Evolutionary conservation across 1,284 basidiomycete genomes (phyloP).

Genomic region (Boletus nobilissimus): DNA sequence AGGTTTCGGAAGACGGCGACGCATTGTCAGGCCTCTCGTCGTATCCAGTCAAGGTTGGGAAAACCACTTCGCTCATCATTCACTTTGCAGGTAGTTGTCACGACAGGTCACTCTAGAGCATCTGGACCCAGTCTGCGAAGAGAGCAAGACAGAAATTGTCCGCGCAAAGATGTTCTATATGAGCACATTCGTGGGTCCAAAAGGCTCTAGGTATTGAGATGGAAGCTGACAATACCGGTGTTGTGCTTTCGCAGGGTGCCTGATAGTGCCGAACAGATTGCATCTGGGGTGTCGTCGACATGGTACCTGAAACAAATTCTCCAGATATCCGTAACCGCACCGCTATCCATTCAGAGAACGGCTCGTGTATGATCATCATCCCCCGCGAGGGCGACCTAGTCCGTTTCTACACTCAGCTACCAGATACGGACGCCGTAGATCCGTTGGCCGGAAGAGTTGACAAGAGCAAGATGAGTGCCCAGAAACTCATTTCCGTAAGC

Average conservation of each 20-base stretch:
- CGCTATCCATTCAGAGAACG: constrained; percentile 68
- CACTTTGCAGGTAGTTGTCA: neutral
- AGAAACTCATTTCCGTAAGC: constrained; percentile 68
- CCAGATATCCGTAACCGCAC: constrained; percentile 81
- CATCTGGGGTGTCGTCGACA: constrained; percentile 51
- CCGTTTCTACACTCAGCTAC: constrained; percentile 80
- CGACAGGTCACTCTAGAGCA: constrained; percentile 55
- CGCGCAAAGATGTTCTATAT: constrained; percentile 51
- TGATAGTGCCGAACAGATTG: neutral
- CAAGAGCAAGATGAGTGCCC: constrained; percentile 66
- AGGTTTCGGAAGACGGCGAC: constrained; percentile 44
- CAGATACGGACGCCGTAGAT: constrained; percentile 60
- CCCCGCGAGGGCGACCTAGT: constrained; percentile 79
- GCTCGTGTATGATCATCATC: constrained; percentile 74
- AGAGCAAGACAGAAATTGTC: constrained; percentile 33
- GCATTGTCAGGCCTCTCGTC: constrained; percentile 56
- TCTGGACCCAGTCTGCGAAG: constrained; percentile 40
- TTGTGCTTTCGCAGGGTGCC: neutral
- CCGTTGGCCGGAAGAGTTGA: constrained; percentile 62
- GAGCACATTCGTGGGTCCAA: neutral
- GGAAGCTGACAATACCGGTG: neutral
- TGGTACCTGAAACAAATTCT: constrained; percentile 76
- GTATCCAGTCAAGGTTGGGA: constrained; percentile 45
- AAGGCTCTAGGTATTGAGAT: neutral
- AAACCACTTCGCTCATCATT: neutral